A percentile compares a stretch with the other conserved stretches of the same genome.
phyloP scores from a whole-genome alignment of 257 asterid species.

The Solanum rostratum region DNA sequence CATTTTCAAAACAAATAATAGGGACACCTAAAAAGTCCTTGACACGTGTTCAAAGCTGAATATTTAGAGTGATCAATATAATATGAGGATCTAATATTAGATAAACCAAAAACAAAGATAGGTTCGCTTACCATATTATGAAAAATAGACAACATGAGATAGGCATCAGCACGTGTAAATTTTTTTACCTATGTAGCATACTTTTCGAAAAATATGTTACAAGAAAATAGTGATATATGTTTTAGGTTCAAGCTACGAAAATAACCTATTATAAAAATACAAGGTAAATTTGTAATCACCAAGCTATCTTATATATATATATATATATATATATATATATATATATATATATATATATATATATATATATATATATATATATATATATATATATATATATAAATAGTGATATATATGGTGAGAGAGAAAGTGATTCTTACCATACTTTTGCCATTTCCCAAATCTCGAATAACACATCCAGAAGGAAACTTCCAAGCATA shows the following conservation, averaged over 20 bases:
- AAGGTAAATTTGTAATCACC: background rate
- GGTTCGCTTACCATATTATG: background rate
- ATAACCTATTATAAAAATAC: background rate
- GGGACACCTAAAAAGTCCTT: background rate
- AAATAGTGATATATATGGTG: background rate
- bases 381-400: too few species aligned
- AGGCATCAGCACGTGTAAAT: background rate
- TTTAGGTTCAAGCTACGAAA: background rate
- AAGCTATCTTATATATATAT: too few species aligned
- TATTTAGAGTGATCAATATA: background rate
- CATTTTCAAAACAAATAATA: background rate
- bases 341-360: too few species aligned
- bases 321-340: too few species aligned
- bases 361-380: too few species aligned
- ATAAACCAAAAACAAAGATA: background rate
- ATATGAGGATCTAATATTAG: background rate
- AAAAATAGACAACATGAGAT: background rate
- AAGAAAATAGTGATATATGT: background rate
- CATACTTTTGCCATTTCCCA: slow-evolving; percentile 37
- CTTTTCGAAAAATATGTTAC: background rate
- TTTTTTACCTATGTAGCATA: background rate
- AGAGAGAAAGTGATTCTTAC: slow-evolving; percentile 17
- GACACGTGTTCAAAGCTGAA: background rate
- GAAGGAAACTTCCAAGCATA: slow-evolving; percentile 63
- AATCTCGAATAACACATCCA: slow-evolving; percentile 61